Conservation (phyloP, 805 yeast genomes). For the Lipomyces spencermartinsiae region DNA sequence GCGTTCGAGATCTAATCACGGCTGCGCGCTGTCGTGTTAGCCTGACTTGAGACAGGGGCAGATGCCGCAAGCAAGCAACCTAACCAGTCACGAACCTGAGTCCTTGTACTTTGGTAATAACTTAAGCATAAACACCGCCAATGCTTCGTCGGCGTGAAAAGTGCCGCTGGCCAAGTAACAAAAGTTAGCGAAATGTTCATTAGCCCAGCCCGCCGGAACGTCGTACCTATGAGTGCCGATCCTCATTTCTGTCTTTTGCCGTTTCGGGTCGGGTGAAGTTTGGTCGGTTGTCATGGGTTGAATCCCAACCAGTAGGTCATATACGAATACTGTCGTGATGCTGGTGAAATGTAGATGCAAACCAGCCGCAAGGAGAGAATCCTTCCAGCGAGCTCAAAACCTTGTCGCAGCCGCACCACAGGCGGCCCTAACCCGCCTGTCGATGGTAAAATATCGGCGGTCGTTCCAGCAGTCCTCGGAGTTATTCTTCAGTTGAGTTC, state of each 20-base stretch:
- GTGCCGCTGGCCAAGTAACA: conserved; percentile 73
- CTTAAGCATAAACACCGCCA: conserved; percentile 87
- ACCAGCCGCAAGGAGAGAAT: too few species aligned
- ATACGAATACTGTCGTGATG: neutral
- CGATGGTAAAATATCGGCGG: too few species aligned
- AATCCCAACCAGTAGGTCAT: too few species aligned
- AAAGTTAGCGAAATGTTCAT: neutral
- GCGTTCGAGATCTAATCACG: conserved; percentile 83
- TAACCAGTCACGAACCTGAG: conserved; percentile 50
- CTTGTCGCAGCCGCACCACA: too few species aligned
- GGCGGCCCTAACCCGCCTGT: too few species aligned
- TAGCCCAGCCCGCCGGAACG: neutral
- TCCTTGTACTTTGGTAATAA: conserved; percentile 70
- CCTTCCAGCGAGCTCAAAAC: too few species aligned
- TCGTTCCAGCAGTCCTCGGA: too few species aligned
- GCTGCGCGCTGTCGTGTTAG: conserved; percentile 38
- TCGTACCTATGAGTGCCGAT: conserved; percentile 38
- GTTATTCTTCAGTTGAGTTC: too few species aligned
- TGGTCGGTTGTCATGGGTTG: neutral
- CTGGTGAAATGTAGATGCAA: too few species aligned
- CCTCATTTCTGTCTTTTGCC: conserved; percentile 28
- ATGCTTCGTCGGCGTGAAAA: conserved; percentile 96
- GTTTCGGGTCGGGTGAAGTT: conserved; percentile 18
- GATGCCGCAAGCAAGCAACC: neutral
- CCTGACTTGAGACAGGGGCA: too few species aligned